Evolutionary conservation across 2,329 filamentous ascomycete species (phyloP).

Genomic region (Huntiella savannae): DNA sequence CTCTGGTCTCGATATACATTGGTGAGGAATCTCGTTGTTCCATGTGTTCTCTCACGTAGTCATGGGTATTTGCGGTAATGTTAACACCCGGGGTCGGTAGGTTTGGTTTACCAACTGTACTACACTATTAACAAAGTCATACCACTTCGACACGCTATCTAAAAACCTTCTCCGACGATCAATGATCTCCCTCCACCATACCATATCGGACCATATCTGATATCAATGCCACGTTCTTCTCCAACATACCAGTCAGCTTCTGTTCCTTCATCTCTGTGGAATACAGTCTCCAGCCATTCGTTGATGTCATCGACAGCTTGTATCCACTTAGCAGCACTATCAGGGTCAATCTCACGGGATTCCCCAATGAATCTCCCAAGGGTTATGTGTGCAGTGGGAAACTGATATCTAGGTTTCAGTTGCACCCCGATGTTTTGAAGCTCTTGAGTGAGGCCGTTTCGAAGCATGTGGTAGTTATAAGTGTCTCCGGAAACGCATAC

Average conservation of each 20-base stretch:
- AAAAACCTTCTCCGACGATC: conserved; percentile 41
- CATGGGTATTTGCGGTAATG: too few relatives aligned
- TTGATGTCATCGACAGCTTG: conserved; percentile 59
- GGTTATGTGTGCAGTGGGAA: conserved; percentile 79
- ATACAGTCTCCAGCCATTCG: conserved; percentile 34
- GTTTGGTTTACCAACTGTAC: too few relatives aligned
- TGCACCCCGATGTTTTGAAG: conserved; percentile 43
- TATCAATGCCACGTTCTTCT: conserved; percentile 62
- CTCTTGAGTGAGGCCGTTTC: conserved; percentile 53
- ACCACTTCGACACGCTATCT: conserved; percentile 7
- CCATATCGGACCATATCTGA: conserved; percentile 60
- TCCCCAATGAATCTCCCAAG: conserved; percentile 55
- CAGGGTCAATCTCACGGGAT: conserved; percentile 17
- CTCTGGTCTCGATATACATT: too few relatives aligned
- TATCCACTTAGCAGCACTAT: conserved; percentile 50
- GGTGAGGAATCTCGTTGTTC: too few relatives aligned
- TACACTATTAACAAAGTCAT: too few relatives aligned
- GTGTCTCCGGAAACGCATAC: conserved; percentile 30
- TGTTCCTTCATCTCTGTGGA: conserved; percentile 48
- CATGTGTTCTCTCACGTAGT: too few relatives aligned
- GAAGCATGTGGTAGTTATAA: conserved; percentile 83
- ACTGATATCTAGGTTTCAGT: conserved; percentile 51
- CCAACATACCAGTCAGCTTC: conserved; percentile 65
- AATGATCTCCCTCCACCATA: conserved; percentile 69
- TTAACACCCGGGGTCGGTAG: too few relatives aligned